Evolutionary conservation across 2,329 filamentous ascomycete species (phyloP).

Genomic region (Sordariomycetes sp.): DNA sequence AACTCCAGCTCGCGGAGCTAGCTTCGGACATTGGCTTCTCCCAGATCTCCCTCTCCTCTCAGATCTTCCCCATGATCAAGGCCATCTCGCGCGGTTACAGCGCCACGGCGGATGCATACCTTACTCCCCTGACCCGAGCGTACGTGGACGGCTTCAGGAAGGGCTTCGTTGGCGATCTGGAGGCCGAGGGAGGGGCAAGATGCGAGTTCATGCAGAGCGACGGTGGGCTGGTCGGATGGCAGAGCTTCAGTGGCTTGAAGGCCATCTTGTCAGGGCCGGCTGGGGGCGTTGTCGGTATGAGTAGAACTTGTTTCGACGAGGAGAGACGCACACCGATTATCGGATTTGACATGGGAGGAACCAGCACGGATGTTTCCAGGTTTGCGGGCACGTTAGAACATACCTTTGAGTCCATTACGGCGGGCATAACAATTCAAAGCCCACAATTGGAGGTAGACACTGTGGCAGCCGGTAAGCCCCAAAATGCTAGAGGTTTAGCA

Average conservation of each 20-base stretch:
- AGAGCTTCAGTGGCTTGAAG: slow-evolving; percentile 72
- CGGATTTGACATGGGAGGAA: slow-evolving; percentile 39
- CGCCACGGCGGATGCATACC: slow-evolving; percentile 31
- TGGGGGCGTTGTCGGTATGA: slow-evolving; percentile 15
- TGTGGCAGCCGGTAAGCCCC: slow-evolving; percentile 66
- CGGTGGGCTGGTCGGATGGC: slow-evolving; percentile 40
- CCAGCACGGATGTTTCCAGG: slow-evolving; percentile 61
- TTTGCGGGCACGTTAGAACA: slow-evolving; percentile 63
- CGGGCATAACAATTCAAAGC: slow-evolving; percentile 44
- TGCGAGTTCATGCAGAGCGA: slow-evolving; percentile 15
- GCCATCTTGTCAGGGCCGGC: slow-evolving; percentile 66
- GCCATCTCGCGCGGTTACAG: slow-evolving; percentile 32
- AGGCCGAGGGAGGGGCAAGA: slow-evolving; percentile 16
- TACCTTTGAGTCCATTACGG: slow-evolving; percentile 56
- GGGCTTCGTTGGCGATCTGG: slow-evolving; percentile 14
- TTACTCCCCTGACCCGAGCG: slow-evolving; percentile 27
- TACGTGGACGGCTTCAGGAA: slow-evolving; percentile 18
- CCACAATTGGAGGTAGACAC: slow-evolving; percentile 57
- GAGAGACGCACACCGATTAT: slow-evolving; percentile 12
- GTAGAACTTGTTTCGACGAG: slow-evolving; percentile 15
- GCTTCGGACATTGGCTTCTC: slow-evolving; percentile 48
- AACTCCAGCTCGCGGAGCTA: slow-evolving; percentile 65
- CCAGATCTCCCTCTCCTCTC: slow-evolving; percentile 17
- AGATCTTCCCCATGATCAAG: slow-evolving; percentile 29
- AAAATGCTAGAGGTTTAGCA: too few relatives aligned